phyloP scores from a whole-genome alignment of 2,329 filamentous ascomycete species.

The Pyrenochaeta sp. region DNA sequence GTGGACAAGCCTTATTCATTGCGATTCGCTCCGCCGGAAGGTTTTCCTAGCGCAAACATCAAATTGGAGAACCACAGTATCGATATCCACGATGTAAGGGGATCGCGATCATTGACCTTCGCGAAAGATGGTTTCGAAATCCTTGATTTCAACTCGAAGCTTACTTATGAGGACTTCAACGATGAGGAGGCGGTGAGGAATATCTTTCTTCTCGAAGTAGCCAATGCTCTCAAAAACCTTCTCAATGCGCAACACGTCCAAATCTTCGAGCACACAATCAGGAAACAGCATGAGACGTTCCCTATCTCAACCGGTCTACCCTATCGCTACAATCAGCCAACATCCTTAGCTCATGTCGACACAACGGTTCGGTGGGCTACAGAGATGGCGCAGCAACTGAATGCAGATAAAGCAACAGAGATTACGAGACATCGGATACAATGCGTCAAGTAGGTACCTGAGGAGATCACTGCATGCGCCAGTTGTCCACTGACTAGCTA shows the following conservation, averaged over 20 bases:
- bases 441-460: slow-evolving; percentile 1
- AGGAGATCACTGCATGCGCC: too few relatives aligned
- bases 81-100: slow-evolving; percentile 8
- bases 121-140: not conserved
- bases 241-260: slow-evolving; percentile 10
- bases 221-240: slow-evolving; percentile 1
- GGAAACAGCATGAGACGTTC: slow-evolving; percentile 16
- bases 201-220: slow-evolving; percentile 4
- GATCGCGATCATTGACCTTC: not conserved
- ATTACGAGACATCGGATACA: not conserved
- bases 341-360: slow-evolving; percentile 15
- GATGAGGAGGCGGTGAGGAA: not conserved
- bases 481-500: not conserved
- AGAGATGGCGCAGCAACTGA: slow-evolving; percentile 10
- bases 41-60: slow-evolving; percentile 14
- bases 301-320: slow-evolving; percentile 16
- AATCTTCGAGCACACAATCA: slow-evolving; percentile 17
- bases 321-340: slow-evolving; percentile 17
- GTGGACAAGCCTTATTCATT: slow-evolving; percentile 12
- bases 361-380: slow-evolving; percentile 6
- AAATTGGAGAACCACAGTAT: slow-evolving; percentile 6
- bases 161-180: not conserved
- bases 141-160: not conserved
- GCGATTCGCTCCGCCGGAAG: slow-evolving; percentile 3
- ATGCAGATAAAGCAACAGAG: not conserved